Evolutionary conservation across 2,329 filamentous ascomycete species (phyloP), one percentile per base, ranked within the genome.

Genomic region (Cladophialophora psammophila): DNA sequence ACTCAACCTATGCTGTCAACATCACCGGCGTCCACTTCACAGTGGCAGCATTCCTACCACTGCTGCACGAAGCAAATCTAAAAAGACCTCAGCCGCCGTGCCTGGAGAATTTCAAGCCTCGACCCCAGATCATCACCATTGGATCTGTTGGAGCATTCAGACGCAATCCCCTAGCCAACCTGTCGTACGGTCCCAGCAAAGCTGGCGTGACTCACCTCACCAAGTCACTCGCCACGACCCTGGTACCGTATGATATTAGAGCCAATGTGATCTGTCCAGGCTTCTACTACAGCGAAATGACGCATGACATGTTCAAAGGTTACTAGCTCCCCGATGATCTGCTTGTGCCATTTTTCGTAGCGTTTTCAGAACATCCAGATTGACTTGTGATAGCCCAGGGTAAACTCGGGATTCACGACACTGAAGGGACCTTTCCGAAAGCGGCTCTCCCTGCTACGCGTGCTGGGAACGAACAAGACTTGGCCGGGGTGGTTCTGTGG

Each of bases 401-500:
- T 5, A 79, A 78, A 20, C 73, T 73, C 18, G 74, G 75, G 31
- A 78, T 75, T 31, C 69, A 78, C 38, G 76, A 76, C 8, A 77
- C 80, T 26, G 74, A 78, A 57, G 81, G 80, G 1, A 77, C 77
- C 1, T 78, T 81, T 34, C 68, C 80, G 12, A 82, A 78, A 67
- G 77, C 77, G 0, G 75, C 80, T 59, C 81, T 89, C 50, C 89
- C 89, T 0, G 78, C 88, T 18, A 84, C 84, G 48, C 81, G 89
- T 53, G 82, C 85, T 68, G 89, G 89, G 1, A 82, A 84, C 48
- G 83, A 87, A 65, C 78, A 87, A 71, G 89, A 90, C 73, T 87
- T 92, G 81, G 86, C 84, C 1, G 88, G 89, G 1, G 81, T 86
- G 55, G 83, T 91, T 26, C 75, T 92, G 58, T 91, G 88, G 79